Evolutionary conservation across 305 asterid species (phyloP).

Genomic region (Fraxinus sp.): DNA sequence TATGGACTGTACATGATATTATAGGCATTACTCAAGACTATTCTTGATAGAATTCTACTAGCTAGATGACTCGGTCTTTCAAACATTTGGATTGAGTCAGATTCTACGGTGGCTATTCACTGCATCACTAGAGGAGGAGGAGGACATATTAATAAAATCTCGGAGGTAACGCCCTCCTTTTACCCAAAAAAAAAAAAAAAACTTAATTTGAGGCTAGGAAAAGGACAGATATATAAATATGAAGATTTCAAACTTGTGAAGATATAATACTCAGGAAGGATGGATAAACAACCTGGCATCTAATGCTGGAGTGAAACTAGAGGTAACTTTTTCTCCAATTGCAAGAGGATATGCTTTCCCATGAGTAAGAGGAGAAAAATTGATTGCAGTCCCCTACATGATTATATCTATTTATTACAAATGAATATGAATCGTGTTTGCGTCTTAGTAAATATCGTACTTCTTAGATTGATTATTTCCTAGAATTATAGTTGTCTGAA

Average conservation of each 20-base stretch:
- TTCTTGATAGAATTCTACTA: too few species aligned
- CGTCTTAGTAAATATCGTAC: constrained; percentile 22
- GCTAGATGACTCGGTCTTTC: too few species aligned
- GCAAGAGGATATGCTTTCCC: constrained; percentile 49
- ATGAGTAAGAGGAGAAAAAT: constrained; percentile 41
- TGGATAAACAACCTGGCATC: constrained; percentile 50
- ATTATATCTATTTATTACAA: not conserved
- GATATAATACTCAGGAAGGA: not conserved
- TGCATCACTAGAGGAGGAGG: too few species aligned
- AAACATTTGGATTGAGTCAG: too few species aligned
- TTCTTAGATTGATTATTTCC: constrained; percentile 52
- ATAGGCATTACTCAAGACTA: too few species aligned
- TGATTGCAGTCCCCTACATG: constrained; percentile 58
- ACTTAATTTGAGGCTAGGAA: not conserved
- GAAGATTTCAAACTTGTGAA: not conserved
- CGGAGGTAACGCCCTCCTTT: too few species aligned
- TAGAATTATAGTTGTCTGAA: constrained; percentile 41
- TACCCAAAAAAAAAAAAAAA: not conserved
- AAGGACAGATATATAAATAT: too few species aligned
- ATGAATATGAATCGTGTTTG: not conserved
- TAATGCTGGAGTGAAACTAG: constrained; percentile 41
- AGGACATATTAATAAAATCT: too few species aligned
- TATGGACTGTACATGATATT: too few species aligned
- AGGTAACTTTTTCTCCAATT: constrained; percentile 45
- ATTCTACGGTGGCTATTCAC: too few species aligned